These are phyloP conservation scores for Chlorella variabilis DNA, from an alignment of 163 green algal genomes.

Conservation along the genomic window DNA sequence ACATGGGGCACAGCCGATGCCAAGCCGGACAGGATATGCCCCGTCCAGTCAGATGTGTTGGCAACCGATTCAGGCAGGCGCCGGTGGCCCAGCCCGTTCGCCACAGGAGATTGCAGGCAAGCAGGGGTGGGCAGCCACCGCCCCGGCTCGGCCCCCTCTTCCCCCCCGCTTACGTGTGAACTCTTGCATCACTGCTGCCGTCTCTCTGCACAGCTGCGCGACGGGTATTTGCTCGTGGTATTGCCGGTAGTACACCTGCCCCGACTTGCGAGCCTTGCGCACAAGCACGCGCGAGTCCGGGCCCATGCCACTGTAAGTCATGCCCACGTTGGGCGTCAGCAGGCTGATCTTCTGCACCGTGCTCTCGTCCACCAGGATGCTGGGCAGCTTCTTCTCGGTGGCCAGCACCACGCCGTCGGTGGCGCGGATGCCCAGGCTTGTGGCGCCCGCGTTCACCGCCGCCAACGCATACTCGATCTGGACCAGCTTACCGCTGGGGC, in stretches of 20 bases:
- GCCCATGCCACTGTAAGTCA: constrained; percentile 98
- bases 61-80: not conserved
- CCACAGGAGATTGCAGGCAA: too few relatives aligned
- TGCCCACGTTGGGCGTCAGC: constrained; percentile 92
- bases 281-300: constrained; percentile 97
- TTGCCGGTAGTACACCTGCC: constrained; percentile 89
- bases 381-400: constrained; percentile 99
- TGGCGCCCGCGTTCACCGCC: constrained; percentile 92
- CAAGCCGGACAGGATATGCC: not conserved
- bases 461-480: constrained; percentile 99
- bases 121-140: too few relatives aligned
- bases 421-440: constrained; percentile 97
- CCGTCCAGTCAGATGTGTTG: not conserved
- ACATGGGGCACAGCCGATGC: not conserved
- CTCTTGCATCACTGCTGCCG: constrained; percentile 99
- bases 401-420: constrained; percentile 98
- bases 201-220: constrained; percentile 96
- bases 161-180: constrained; percentile 90
- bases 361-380: constrained; percentile 87
- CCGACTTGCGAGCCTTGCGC: constrained; percentile 90
- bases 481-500: constrained; percentile 97
- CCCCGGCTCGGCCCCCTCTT: too few relatives aligned
- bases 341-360: constrained; percentile 96
- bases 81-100: too few relatives aligned
- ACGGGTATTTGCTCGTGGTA: constrained; percentile 98